Evolutionary conservation across 768 basidiomycete genomes (phyloP).

Genomic region (Rhizopogon roseolus): DNA sequence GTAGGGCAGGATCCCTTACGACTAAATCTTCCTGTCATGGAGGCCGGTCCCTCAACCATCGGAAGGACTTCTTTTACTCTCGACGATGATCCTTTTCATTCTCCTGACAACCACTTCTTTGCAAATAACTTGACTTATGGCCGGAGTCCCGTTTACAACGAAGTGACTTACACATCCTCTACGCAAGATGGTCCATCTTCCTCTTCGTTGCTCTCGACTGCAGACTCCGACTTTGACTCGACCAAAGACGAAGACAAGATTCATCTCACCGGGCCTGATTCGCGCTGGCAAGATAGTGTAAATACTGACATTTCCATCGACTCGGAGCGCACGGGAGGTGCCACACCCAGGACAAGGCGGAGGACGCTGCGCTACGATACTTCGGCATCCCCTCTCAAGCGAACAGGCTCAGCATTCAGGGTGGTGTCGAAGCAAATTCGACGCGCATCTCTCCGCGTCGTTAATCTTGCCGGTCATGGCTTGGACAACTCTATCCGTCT

Average conservation of each 20-base stretch:
- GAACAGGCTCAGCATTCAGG: slow-evolving; percentile 55
- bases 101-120: slow-evolving; percentile 35
- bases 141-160: neutral
- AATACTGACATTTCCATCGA: slow-evolving; percentile 30
- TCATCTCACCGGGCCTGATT: slow-evolving; percentile 52
- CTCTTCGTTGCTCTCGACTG: slow-evolving; percentile 40
- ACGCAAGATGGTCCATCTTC: slow-evolving; percentile 47
- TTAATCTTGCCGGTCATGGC: slow-evolving; percentile 63
- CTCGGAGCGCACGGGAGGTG: slow-evolving; percentile 43
- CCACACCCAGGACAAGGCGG: slow-evolving; percentile 34
- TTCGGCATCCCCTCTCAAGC: slow-evolving; percentile 55
- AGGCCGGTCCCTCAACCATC: slow-evolving; percentile 16
- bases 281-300: slow-evolving; percentile 27
- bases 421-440: slow-evolving; percentile 52
- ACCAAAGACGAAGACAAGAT: slow-evolving; percentile 56
- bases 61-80: slow-evolving; percentile 18
- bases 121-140: slow-evolving; percentile 9
- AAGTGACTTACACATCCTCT: slow-evolving; percentile 17
- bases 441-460: slow-evolving; percentile 74
- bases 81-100: slow-evolving; percentile 48
- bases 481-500: slow-evolving; percentile 57
- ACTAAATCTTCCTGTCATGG: slow-evolving; percentile 26
- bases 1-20: slow-evolving; percentile 44
- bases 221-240: slow-evolving; percentile 31
- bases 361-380: slow-evolving; percentile 45